Base-by-base conservation (phyloP, 1,139 yeast genomes). In the Blastobotrys petasosporus region DNA sequence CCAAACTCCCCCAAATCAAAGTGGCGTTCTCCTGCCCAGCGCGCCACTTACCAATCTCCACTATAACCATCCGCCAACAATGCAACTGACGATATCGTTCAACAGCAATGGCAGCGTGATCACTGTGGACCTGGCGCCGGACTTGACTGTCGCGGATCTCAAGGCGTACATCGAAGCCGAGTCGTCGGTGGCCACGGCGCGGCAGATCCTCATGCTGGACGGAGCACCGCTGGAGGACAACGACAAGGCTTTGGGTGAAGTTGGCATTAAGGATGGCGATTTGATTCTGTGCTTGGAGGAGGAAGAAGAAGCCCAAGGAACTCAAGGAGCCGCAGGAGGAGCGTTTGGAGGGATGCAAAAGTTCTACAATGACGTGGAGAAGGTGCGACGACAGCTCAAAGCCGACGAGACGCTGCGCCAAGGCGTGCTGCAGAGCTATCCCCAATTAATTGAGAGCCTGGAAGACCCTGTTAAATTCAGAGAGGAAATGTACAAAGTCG, bases 151-250 rank as follows among this genome's bases (percentile, higher is more conserved):
- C 7, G 73, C 64, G 11, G 96, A 88, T 61, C 75, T 90, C 56
- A 74, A 78, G 51, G 95, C 94, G 0, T 81, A 84, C 54, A 63
- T 90, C 5, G 87, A 82, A 54, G 81, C 87, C 2, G 96, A 88
- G 58, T 76, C 87, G 16, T 74, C 70, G 20, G 73, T 82, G 32
- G 69, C 70, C 5, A 69, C 77, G 2, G 52, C 55, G 0, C 57
- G 66, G 17, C 85, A 82, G 59, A 63, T 72, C 11, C 57, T 85
- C 43, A 62, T 69, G 29, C 70, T 69, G 55, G 71, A 81, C 52
- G 76, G 76, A 44, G 67, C 66, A 33, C 59, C 67, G 5, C 57
- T 85, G 35, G 63, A 61, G 1, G 63, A 61, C 2, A 63, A 61
- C 6, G 52, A 57, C 4, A 64, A 65, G 44, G 64, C 77, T 0